Base-by-base conservation (phyloP, 2,329 filamentous ascomycete species). In the Colletotrichum phormii region DNA sequence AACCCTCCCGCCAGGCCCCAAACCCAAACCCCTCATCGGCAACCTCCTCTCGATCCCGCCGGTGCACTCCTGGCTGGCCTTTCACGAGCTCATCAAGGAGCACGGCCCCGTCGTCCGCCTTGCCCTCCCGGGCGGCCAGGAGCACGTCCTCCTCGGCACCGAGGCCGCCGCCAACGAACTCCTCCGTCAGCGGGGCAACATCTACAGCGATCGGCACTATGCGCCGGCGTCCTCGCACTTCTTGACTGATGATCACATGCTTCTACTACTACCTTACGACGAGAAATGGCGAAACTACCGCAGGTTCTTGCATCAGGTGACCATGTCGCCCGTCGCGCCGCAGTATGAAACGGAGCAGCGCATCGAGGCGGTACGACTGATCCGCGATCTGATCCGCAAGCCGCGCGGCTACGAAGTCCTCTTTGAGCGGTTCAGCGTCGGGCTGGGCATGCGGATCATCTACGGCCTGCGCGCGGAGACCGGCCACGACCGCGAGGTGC, bases 41-140 rank as follows among this genome's bases (percentile, higher is more conserved):
- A 83, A 83, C 61, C 74, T 84, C 18, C 75, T 76, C 4, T 77
- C 81, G 37, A 79, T 84, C 11, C 82, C 81, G 8, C 76, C 77
- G 8, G 71, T 75, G 24, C 79, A 84, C 74, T 81, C 79, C 29
- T 86, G 84, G 84, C 73, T 84, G 18, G 81, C 84, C 64, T 85
- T 85, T 77, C 76, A 80, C 15, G 76, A 80, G 31, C 84, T 81
- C 79, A 76, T 78, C 29, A 75, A 81, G 18, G 71, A 78, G 64
- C 80, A 82, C 66, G 80, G 86, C 2, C 79, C 82, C 5, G 81
- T 89, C 35, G 86, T 83, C 74, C 81, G 82, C 11, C 77, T 87
- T 37, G 81, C 82, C 53, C 82, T 88, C 64, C 83, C 83, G 6
- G 85, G 42, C 42, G 42, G 83, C 18, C 76, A 78, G 12, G 78